These are phyloP conservation scores for Colletotrichum echinochloae DNA, from an alignment of 2,329 filamentous ascomycete species.

Conservation along the genomic window DNA sequence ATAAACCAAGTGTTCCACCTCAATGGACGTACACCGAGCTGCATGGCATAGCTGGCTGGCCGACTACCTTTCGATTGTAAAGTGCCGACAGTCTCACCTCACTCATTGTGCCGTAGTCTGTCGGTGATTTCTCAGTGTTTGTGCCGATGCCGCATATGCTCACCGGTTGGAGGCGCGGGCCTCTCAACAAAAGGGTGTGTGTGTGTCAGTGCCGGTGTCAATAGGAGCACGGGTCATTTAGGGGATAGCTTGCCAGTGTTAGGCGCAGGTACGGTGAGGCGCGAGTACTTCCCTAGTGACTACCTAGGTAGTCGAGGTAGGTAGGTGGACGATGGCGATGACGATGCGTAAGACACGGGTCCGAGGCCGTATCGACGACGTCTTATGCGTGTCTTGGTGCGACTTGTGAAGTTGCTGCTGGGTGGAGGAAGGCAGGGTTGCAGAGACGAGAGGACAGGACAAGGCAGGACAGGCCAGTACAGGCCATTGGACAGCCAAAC, in stretches of 20 bases:
- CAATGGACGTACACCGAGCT: constrained; percentile 14
- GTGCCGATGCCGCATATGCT: constrained; percentile 26
- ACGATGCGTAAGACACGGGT: constrained; percentile 10
- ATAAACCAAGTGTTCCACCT: constrained; percentile 6
- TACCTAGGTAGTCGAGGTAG: no score
- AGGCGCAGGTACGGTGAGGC: constrained; percentile 11
- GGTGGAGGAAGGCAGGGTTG: background rate
- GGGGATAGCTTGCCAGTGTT: constrained; percentile 2
- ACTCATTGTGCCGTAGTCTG: constrained; percentile 24
- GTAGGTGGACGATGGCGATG: background rate
- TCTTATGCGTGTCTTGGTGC: background rate
- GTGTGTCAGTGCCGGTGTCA: background rate
- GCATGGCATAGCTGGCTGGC: constrained; percentile 12
- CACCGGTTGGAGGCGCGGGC: constrained; percentile 31
- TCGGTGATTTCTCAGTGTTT: constrained; percentile 12
- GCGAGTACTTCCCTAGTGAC: background rate
- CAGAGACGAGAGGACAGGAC: background rate
- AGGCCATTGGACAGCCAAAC: constrained; percentile 6
- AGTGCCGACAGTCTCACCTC: constrained; percentile 24
- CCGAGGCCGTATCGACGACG: background rate
- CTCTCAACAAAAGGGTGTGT: constrained; percentile 34
- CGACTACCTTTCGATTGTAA: constrained; percentile 12
- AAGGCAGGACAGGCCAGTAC: background rate
- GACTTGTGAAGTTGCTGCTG: background rate
- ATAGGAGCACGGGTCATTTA: background rate